Evolutionary conservation across 139 green algal species (phyloP), one percentile per base, ranked within the genome.

Genomic region (Volvox africanus): DNA sequence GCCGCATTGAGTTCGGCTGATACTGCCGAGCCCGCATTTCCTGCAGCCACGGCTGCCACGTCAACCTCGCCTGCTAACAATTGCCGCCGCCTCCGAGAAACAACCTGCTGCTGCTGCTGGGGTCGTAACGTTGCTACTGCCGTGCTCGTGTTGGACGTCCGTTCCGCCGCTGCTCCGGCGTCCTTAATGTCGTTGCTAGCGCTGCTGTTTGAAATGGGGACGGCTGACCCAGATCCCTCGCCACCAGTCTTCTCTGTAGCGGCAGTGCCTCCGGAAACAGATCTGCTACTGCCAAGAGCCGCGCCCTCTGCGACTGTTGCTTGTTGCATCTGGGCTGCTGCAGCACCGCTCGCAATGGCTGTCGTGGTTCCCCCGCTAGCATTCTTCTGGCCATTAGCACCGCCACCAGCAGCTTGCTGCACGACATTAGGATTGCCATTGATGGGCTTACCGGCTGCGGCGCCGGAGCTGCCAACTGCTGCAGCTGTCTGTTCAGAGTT

Each of bases 1-100:
- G 67, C 83, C 16, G 67, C 36, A 20, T 80, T 80, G n/a, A 88
- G 67, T 37, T 88, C 83, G 35, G 83, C 85, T 0, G 19, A 17
- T 14, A 78, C 82, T 24, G 44, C 44, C 28, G 26, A 36, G 13
- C 19, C 78, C 78, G 78, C 78, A 1, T 11, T 32, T 12, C 18
- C 61, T 11, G 11, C 32, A 12, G 78, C 36, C 78, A 68, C 78
- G 20, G 78, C 78, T 35, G 22, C 13, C 78, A 84, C 36, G 35
- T 84, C 75, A 33, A 81, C 30, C 75, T 81, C 75, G 2, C 30
- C 75, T 16, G 33, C 75, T 13, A 81, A 30, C 32, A 81, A 30
- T 0, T 55, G 75, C 13, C 75, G 75, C 13, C 75, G 75, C 21
- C 75, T 33, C 9, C 9, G 75, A 17, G 32, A 30, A 36, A 36